A percentile compares a stretch with the other conserved stretches of the same genome.
Conservation (phyloP, 345 rosid genomes). For the Microthlaspi erraticum region DNA sequence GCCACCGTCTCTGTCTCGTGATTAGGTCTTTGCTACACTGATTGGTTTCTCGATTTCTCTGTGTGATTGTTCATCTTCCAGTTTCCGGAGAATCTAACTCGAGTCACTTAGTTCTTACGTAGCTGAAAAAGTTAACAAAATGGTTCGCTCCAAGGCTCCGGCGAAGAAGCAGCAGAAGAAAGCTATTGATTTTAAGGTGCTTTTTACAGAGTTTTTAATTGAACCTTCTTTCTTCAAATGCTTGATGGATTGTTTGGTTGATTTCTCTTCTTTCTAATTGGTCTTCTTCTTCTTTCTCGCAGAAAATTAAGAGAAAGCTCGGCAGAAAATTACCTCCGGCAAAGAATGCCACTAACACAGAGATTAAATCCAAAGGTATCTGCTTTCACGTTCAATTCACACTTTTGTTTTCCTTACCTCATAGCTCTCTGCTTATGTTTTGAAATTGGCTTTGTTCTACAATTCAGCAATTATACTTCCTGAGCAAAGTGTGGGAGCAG, state of each 20-base stretch:
- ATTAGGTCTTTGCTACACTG: constrained; percentile 13
- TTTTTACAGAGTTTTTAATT: neutral
- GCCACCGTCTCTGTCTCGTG: constrained; percentile 33
- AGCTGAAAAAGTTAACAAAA: constrained; percentile 22
- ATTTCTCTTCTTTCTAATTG: neutral
- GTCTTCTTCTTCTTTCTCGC: neutral
- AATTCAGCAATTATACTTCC: constrained; percentile 84
- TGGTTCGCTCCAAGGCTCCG: constrained; percentile 67
- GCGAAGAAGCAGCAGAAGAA: constrained; percentile 85
- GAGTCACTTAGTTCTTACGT: neutral
- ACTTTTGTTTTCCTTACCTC: neutral
- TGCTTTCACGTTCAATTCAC: constrained; percentile 19
- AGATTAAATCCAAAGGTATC: constrained; percentile 84
- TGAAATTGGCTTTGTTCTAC: neutral
- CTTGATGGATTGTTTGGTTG: neutral
- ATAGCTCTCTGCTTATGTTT: constrained; percentile 10
- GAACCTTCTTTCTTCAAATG: neutral
- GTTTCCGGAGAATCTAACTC: constrained; percentile 12
- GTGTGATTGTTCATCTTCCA: neutral
- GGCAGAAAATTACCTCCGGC: constrained; percentile 90
- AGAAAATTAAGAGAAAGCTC: constrained; percentile 93
- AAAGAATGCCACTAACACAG: constrained; percentile 84
- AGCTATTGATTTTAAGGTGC: constrained; percentile 82
- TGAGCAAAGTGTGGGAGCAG: constrained; percentile 84
- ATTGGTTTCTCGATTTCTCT: neutral